These are phyloP conservation scores for Deinandra increscens DNA, from an alignment of 129 eudicot species.

Conservation along the genomic window DNA sequence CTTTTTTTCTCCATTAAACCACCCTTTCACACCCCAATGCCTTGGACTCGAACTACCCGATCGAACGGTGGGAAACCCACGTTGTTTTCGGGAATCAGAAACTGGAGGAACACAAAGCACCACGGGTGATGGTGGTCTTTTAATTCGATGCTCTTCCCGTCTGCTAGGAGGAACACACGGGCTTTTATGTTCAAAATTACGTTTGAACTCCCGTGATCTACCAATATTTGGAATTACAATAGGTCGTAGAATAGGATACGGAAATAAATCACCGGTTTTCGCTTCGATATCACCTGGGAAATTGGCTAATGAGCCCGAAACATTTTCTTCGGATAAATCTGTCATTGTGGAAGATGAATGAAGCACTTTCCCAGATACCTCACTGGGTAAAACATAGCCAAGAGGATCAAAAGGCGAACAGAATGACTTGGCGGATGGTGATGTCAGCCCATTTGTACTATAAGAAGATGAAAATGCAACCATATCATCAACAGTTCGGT, in stretches of 20 bases:
- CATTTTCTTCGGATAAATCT: conserved; percentile 60
- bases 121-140: conserved; percentile 95
- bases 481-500: conserved; percentile 86
- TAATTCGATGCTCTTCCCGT: conserved; percentile 74
- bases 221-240: conserved; percentile 81
- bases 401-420: conserved; percentile 91
- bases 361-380: conserved; percentile 52
- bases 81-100: conserved; percentile 72
- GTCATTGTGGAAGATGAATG: conserved; percentile 29
- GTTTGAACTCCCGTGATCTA: conserved; percentile 78
- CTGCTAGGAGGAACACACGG: conserved; percentile 90
- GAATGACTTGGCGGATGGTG: conserved; percentile 83
- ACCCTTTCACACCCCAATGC: conserved; percentile 94
- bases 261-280: conserved; percentile 66
- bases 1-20: conserved; percentile 86
- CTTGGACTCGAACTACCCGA: conserved; percentile 99
- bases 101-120: conserved; percentile 94
- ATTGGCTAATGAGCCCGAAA: conserved; percentile 55
- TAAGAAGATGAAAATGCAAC: conserved; percentile 93
- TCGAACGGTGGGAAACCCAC: conserved; percentile 93
- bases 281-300: conserved; percentile 68
- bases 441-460: conserved; percentile 81
- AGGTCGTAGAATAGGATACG: conserved; percentile 85
- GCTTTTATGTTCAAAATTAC: conserved; percentile 68
- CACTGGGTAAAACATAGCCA: conserved; percentile 72